Evolutionary conservation across 306 rosid species (phyloP), one percentile per base, ranked within the genome.

Genomic region (Luffa acutangula): DNA sequence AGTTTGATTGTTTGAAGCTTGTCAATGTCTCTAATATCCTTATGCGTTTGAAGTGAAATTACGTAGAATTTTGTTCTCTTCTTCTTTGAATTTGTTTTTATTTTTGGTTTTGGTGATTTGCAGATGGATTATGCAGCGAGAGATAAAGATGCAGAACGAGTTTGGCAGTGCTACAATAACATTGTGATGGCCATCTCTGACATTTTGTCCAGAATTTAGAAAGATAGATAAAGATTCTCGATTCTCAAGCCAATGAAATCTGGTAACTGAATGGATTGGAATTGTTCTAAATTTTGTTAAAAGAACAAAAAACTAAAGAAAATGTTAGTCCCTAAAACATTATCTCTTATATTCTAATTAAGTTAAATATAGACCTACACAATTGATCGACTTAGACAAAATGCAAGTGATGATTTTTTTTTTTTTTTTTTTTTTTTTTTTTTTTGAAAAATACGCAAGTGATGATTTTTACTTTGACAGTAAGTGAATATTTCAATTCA

Each of bases 91-190:
- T 53, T 17, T 45, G 31, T 21, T 14, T 41, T 67, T 5, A 12
- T 17, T 34, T 37, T 64, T 14, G 6, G n/a, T 12, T n/a, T 58
- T 37, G 15, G 15, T 15, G 25, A 43, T 48, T 20, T 78, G 85
- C 90, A 90, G 98, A 85, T 94, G 57, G 96, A 89, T 86, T 92
- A 90, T 82, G 96, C 96, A 77, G 98, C 94, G 65, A 92, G 96
- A 83, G 91, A 87, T 54, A 75, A 81, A 89, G 96, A 92, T 85
- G 87, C 76, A 71, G 79, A 81, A 2, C 87, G 80, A 80, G 85
- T 92, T 48, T 81, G 89, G 87, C 83, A 82, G 86, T 87, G 87
- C 80, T 90, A 90, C 33, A 79, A 83, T 71, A 88, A 88, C 83
- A 94, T 94, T 56, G 90, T 79, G 76, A 60, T 59, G 25, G 89